Conservation (phyloP, 2,329 filamentous ascomycete species). For the Monosporascus ibericus region DNA sequence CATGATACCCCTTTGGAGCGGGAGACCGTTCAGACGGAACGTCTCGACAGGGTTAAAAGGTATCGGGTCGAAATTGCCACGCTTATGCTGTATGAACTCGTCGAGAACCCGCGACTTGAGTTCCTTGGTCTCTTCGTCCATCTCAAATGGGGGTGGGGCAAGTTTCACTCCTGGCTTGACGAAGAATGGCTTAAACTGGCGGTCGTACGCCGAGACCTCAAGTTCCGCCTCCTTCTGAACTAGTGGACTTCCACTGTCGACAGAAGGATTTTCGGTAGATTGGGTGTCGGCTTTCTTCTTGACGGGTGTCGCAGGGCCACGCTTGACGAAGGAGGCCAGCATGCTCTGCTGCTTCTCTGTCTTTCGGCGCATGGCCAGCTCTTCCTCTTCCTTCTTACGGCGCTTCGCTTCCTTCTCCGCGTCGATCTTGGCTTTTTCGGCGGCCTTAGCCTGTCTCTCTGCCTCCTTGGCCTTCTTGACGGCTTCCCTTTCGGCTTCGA, state of each 20-base stretch:
- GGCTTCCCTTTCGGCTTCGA: constrained; percentile 6
- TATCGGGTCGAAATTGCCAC: constrained; percentile 35
- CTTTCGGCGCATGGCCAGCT: constrained; percentile 33
- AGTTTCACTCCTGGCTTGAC: constrained; percentile 67
- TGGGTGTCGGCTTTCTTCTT: constrained; percentile 14
- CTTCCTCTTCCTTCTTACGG: constrained; percentile 33
- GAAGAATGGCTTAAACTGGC: constrained; percentile 75
- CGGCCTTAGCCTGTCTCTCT: constrained; percentile 19
- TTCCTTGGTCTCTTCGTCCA: constrained; percentile 52
- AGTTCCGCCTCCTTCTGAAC: constrained; percentile 19
- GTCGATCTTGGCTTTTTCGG: constrained; percentile 19
- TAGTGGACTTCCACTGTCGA: constrained; percentile 15
- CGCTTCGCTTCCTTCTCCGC: constrained; percentile 30
- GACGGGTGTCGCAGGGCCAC: constrained; percentile 17
- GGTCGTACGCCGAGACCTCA: constrained; percentile 52
- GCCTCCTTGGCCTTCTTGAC: constrained; percentile 8
- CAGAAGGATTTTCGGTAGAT: constrained; percentile 4
- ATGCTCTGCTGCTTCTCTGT: constrained; percentile 33
- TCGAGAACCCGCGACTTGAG: constrained; percentile 47
- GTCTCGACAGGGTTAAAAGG: constrained; percentile 39
- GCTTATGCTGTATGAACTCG: constrained; percentile 41
- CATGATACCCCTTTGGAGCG: constrained; percentile 38
- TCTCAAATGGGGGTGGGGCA: constrained; percentile 51
- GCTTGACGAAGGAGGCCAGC: constrained; percentile 19
- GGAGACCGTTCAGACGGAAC: constrained; percentile 38